phyloP scores from a whole-genome alignment of 2,329 filamentous ascomycete species.

The Aspergillus chevalieri region DNA sequence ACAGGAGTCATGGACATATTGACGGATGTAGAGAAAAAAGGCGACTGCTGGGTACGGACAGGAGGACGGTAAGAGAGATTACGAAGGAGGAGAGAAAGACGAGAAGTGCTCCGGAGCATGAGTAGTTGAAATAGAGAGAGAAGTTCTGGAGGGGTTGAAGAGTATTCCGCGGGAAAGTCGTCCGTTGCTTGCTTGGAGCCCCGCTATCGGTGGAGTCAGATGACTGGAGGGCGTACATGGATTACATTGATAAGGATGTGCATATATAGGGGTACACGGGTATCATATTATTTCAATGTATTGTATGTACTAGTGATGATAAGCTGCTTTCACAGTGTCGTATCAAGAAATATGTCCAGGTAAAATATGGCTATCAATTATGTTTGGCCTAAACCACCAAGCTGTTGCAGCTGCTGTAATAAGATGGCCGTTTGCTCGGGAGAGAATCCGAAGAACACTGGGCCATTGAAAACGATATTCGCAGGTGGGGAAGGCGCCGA shows the following conservation, averaged over 20 bases:
- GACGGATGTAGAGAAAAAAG: conserved; percentile 11
- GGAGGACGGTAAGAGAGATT: conserved; percentile 6
- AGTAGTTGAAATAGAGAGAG: conserved; percentile 4
- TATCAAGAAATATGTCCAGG: neutral
- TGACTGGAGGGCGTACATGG: neutral
- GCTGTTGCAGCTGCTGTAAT: conserved; percentile 60
- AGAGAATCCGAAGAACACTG: conserved; percentile 88
- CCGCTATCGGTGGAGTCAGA: neutral
- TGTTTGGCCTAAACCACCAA: conserved; percentile 17
- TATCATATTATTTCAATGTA: no score
- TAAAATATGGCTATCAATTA: neutral
- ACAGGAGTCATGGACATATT: conserved; percentile 37
- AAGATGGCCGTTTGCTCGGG: conserved; percentile 74
- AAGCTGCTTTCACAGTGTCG: no score
- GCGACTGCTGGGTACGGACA: conserved; percentile 2
- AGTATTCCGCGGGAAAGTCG: conserved; percentile 17
- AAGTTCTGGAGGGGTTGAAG: neutral
- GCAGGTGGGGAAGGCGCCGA: conserved; percentile 34
- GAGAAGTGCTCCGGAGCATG: conserved; percentile 21
- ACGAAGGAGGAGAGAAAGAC: conserved; percentile 12
- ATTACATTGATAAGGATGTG: no score
- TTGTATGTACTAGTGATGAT: no score
- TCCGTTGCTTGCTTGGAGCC: neutral
- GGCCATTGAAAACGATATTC: conserved; percentile 83
- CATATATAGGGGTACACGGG: no score